phyloP scores from a whole-genome alignment of 495 filamentous ascomycete species.

The Penicillium verhagenii region DNA sequence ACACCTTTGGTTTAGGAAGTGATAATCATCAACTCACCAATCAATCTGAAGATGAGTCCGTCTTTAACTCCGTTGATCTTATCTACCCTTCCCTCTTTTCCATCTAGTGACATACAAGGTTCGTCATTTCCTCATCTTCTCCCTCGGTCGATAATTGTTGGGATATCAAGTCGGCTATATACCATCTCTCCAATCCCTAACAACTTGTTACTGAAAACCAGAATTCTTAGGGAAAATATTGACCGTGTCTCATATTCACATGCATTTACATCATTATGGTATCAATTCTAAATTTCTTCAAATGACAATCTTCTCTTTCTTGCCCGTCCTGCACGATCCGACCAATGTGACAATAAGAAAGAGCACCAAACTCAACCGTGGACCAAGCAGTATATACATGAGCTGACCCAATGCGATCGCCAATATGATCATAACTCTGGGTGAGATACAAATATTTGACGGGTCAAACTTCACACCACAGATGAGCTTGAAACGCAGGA shows the following conservation, averaged over 20 bases:
- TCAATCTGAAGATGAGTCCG: background rate
- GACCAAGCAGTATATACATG: background rate
- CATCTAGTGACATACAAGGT: background rate
- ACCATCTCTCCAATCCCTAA: background rate
- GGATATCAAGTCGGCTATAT: slow-evolving; percentile 2
- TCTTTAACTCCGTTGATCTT: background rate
- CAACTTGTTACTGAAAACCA: background rate
- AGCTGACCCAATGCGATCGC: background rate
- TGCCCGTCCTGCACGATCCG: background rate
- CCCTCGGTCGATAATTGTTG: slow-evolving; percentile 1
- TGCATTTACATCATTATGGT: background rate
- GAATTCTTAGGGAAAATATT: background rate
- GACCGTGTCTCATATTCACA: background rate
- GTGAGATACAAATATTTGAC: background rate
- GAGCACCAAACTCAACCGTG: background rate
- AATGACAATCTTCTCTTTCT: background rate
- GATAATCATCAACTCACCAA: background rate
- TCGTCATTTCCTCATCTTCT: background rate
- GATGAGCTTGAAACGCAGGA: background rate
- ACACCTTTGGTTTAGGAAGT: background rate
- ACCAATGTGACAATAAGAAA: background rate
- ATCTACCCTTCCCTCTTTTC: background rate
- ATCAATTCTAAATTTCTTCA: background rate
- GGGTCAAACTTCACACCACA: background rate
- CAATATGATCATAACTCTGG: background rate